Evolutionary conservation across 306 rosid species (phyloP), one percentile per base, ranked within the genome.

Genomic region (Ormosia semicastrata): DNA sequence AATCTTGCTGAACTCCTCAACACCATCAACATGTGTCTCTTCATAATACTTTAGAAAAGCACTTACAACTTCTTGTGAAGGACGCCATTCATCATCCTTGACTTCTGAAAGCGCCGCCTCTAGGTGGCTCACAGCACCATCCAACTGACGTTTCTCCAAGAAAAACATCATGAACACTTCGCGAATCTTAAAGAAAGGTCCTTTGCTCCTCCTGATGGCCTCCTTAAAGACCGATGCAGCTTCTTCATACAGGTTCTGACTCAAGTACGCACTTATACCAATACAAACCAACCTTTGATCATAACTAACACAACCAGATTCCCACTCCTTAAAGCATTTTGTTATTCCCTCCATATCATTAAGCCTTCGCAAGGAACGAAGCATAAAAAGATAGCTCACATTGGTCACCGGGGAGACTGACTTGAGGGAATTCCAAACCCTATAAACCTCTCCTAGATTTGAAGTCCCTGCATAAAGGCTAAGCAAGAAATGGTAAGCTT

Each of bases 281-380:
- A 70, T 72, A 46, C 29, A 37, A n/a, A 52, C 84, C 70, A 95
- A 76, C 85, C 97, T 91, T 44, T 40, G 14, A 83, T 93, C 98
- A 44, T 88, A 90, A 77, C 7, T 69, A 39, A 32, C 58, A 84
- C 85, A 88, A 76, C 34, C 41, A 65, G 97, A 88, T 82, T 90
- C 86, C 99, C 99, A 95, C 82, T 91, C 97, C 78, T 89, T 73
- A 43, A 86, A 93, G 79, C 83, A 86, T 59, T 78, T 77, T 60
- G 75, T 77, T 71, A 92, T 59, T 62, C 94, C 93, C 86, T 89
- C 88, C 24, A 85, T 34, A 77, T 93, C 92, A 0, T 89, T 81
- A 66, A 95, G 91, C 88, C 82, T 90, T 11, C 90, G 40, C 47
- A 95, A 93, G 75, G 91, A 81, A 68, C 86, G 91, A 81, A 93